A percentile compares a stretch with the other conserved stretches of the same genome.
phyloP scores from a whole-genome alignment of 2,329 filamentous ascomycete species.

The Monilinia polystroma region DNA sequence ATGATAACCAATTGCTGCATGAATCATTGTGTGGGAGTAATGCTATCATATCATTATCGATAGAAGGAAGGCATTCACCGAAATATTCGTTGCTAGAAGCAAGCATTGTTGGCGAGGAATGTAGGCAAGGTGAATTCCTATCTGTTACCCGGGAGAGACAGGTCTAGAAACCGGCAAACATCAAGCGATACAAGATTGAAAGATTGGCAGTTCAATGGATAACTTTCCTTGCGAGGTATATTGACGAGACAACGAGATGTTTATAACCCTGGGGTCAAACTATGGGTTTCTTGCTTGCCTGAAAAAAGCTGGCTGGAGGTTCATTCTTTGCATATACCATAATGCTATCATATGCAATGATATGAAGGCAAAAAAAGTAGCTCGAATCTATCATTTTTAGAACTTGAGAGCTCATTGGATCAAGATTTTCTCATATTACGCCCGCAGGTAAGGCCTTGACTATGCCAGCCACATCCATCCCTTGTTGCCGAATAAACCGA shows the following conservation, averaged over 20 bases:
- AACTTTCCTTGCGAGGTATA: constrained; percentile 10
- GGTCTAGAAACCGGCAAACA: constrained; percentile 1
- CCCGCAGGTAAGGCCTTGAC: constrained; percentile 17
- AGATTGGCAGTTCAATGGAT: constrained; percentile 14
- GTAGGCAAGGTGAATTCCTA: constrained; percentile 21
- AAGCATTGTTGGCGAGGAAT: constrained; percentile 21
- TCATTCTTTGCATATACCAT: constrained; percentile 20
- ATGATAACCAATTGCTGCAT: constrained; percentile 18
- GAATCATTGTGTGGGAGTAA: constrained; percentile 15
- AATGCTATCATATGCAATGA: constrained; percentile 14
- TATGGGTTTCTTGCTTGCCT: not conserved
- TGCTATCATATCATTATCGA: constrained; percentile 25
- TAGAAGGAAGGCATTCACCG: constrained; percentile 12
- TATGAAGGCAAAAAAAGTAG: constrained; percentile 6
- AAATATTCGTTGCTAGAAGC: constrained; percentile 17
- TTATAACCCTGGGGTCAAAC: constrained; percentile 21
- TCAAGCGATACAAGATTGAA: not conserved
- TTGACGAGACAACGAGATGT: constrained; percentile 22
- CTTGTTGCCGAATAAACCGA: constrained; percentile 17
- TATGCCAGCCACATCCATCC: constrained; percentile 18
- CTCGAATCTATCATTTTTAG: constrained; percentile 15
- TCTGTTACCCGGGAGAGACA: constrained; percentile 18
- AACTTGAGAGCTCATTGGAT: constrained; percentile 11
- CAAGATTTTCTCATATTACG: constrained; percentile 6
- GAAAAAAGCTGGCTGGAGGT: constrained; percentile 18